Evolutionary conservation across 1,139 yeast genomes (phyloP).

Genomic region (Blastobotrys serpentis): DNA sequence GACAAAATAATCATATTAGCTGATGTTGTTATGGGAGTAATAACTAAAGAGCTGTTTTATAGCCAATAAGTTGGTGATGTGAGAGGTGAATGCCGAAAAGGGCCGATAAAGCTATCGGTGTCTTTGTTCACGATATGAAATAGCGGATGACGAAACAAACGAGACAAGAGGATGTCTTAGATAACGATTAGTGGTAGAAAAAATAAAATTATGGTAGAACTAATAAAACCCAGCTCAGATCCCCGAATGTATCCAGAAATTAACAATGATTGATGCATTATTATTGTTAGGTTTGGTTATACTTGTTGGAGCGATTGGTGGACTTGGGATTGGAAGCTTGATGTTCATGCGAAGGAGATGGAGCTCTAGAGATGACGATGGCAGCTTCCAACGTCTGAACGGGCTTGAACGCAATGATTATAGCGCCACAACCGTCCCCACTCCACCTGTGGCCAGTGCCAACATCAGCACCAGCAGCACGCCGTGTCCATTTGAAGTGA

Average conservation of each 20-base stretch:
- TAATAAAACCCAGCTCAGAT: background rate
- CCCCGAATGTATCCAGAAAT: background rate
- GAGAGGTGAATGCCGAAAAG: background rate
- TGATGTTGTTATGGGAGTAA: no score
- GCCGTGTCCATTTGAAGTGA: constrained; percentile 10
- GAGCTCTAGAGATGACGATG: background rate
- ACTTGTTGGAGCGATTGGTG: background rate
- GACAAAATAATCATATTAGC: no score
- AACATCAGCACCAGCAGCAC: background rate
- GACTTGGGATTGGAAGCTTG: background rate
- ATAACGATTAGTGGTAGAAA: background rate
- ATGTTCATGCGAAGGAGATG: background rate
- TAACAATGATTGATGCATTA: background rate
- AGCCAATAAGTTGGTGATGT: no score
- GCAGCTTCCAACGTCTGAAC: background rate
- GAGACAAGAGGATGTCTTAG: background rate
- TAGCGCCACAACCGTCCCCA: background rate
- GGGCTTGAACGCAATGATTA: background rate
- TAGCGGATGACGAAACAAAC: background rate
- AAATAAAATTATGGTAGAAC: no score
- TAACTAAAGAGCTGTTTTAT: no score
- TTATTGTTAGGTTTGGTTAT: background rate
- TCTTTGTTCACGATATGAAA: no score
- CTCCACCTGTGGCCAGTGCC: no score
- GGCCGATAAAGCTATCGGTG: background rate